Conservation (phyloP, 805 yeast genomes). For the Metschnikowia bowlesiae region DNA sequence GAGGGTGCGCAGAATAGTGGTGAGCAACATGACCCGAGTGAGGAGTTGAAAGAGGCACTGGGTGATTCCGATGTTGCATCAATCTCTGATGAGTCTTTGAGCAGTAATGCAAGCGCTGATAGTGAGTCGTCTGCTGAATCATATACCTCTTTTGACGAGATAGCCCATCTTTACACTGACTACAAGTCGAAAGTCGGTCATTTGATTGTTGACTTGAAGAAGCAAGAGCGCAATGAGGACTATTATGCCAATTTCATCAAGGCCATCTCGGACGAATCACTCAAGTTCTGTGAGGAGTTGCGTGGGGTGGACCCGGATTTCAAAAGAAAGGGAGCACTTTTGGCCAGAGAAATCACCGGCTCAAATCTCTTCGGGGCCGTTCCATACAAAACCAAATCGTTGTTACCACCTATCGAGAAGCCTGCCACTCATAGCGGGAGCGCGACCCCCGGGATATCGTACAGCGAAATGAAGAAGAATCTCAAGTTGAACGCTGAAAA, state of each 20-base stretch:
- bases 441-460: conserved; percentile 21
- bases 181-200: conserved; percentile 23
- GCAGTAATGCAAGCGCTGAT: conserved; percentile 17
- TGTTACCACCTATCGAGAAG: conserved; percentile 30
- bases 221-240: conserved; percentile 20
- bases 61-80: conserved; percentile 12
- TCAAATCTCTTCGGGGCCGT: conserved; percentile 36
- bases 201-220: conserved; percentile 13
- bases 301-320: conserved; percentile 36
- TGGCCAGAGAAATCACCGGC: conserved; percentile 41
- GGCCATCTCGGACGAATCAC: conserved; percentile 32
- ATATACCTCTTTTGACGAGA: conserved; percentile 38
- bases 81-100: conserved; percentile 13
- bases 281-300: conserved; percentile 32
- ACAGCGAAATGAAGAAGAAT: conserved; percentile 31
- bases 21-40: neutral
- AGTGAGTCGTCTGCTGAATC: conserved; percentile 27
- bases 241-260: conserved; percentile 26
- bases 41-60: neutral
- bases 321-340: conserved; percentile 37
- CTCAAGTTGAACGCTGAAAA: conserved; percentile 19
- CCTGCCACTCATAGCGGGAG: conserved; percentile 6
- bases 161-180: conserved; percentile 28
- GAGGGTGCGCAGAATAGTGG: neutral
- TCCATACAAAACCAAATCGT: conserved; percentile 40